Conservation (phyloP, 208 protist species). For the Blechomonas ayalai region DNA sequence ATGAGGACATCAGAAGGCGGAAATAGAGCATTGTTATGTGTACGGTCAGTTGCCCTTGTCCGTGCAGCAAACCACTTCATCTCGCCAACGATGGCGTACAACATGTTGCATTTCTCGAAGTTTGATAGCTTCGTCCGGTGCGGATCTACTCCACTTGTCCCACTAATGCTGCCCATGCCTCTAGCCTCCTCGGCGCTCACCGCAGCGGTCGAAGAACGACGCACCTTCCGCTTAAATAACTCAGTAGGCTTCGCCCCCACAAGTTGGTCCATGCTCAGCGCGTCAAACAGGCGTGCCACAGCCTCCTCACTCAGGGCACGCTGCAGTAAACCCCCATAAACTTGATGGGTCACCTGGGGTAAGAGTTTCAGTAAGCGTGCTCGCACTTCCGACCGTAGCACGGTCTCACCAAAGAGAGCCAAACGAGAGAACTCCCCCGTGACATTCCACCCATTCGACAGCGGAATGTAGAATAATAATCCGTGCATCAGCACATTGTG, state of each 20-base stretch:
- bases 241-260: slow-evolving; percentile 18
- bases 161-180: background rate
- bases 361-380: slow-evolving; percentile 60
- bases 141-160: background rate
- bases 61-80: slow-evolving; percentile 81
- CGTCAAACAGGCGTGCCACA: slow-evolving; percentile 52
- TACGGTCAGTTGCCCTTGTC: slow-evolving; percentile 77
- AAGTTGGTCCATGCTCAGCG: slow-evolving; percentile 22
- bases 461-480: slow-evolving; percentile 62
- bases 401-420: slow-evolving; percentile 49
- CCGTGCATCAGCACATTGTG: slow-evolving; percentile 87
- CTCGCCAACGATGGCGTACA: slow-evolving; percentile 69
- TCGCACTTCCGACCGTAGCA: slow-evolving; percentile 46
- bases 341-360: slow-evolving; percentile 26
- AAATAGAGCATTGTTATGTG: slow-evolving; percentile 88
- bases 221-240: background rate
- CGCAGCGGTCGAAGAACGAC: background rate
- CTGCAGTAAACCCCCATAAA: slow-evolving; percentile 13
- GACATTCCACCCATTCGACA: slow-evolving; percentile 61
- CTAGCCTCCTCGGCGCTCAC: background rate
- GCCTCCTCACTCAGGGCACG: slow-evolving; percentile 14
- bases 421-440: slow-evolving; percentile 70
- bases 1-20: slow-evolving; percentile 86
- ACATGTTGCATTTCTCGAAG: slow-evolving; percentile 43
- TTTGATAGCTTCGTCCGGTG: background rate